phyloP scores from a whole-genome alignment of 1,139 yeast genomes.

The Ogataea hybrid region DNA sequence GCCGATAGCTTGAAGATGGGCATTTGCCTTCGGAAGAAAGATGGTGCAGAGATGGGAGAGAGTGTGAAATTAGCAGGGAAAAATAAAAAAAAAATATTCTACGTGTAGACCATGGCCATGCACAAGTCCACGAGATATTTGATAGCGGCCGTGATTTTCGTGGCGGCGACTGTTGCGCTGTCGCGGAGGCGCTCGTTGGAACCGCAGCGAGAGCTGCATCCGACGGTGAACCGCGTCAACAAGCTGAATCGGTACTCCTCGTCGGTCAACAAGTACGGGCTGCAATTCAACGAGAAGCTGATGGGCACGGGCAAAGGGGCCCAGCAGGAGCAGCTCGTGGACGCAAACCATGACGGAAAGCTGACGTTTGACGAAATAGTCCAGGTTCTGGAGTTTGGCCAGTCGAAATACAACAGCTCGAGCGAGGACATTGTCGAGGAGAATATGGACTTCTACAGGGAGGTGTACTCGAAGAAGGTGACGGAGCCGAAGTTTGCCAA shows the following conservation, averaged over 20 bases:
- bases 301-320: slow-evolving; percentile 22
- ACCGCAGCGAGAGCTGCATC: slow-evolving; percentile 6
- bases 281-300: slow-evolving; percentile 28
- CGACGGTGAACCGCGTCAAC: slow-evolving; percentile 11
- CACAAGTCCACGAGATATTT: slow-evolving; percentile 24
- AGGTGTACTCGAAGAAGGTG: slow-evolving; percentile 33
- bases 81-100: slow-evolving; percentile 3
- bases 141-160: slow-evolving; percentile 14
- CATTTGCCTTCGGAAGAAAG: slow-evolving; percentile 10
- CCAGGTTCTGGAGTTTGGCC: slow-evolving; percentile 26
- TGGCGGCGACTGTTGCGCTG: slow-evolving; percentile 9
- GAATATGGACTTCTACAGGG: slow-evolving; percentile 32
- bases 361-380: slow-evolving; percentile 27
- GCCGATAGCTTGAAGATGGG: slow-evolving; percentile 44
- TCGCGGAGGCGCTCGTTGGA: slow-evolving; percentile 3
- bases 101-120: slow-evolving; percentile 12
- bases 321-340: slow-evolving; percentile 12
- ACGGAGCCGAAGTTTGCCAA: slow-evolving; percentile 48
- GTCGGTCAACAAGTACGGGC: slow-evolving; percentile 22
- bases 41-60: slow-evolving; percentile 5
- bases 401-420: slow-evolving; percentile 19
- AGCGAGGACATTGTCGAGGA: slow-evolving; percentile 29
- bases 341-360: slow-evolving; percentile 18
- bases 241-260: slow-evolving; percentile 21
- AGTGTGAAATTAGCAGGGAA: not conserved